These are phyloP conservation scores for Monosporascus sp. DNA, from an alignment of 2,329 filamentous ascomycete genomes.

Conservation along the genomic window DNA sequence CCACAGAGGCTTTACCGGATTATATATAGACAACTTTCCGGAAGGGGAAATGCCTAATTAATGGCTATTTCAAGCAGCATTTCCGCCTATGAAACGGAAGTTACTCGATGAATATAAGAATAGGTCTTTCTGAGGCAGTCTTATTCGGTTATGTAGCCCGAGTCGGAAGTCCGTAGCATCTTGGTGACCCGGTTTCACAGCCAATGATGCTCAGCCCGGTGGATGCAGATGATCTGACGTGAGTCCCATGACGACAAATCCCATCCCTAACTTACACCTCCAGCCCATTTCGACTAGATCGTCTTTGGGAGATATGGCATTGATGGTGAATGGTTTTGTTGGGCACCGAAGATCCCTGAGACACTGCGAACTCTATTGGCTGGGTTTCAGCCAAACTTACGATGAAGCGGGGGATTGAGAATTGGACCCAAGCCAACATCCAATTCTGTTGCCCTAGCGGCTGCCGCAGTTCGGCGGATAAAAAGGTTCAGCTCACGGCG, in stretches of 20 bases:
- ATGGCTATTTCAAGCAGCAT: too few species aligned
- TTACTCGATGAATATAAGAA: too few species aligned
- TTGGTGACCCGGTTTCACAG: too few species aligned
- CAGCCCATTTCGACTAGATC: too few species aligned
- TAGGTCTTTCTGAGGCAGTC: too few species aligned
- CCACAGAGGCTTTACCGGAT: too few species aligned
- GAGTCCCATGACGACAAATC: neutral
- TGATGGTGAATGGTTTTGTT: neutral
- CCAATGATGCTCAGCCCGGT: too few species aligned
- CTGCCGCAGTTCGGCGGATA: neutral
- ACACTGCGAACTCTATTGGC: neutral
- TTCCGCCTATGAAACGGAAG: too few species aligned
- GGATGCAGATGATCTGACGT: neutral
- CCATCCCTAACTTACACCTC: neutral
- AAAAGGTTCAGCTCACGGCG: neutral
- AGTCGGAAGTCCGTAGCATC: too few species aligned
- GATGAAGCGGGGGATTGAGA: neutral
- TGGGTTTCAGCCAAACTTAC: neutral
- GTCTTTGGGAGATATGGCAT: neutral
- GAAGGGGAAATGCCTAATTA: too few species aligned
- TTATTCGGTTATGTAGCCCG: too few species aligned
- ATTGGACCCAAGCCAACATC: neutral
- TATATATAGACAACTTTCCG: too few species aligned
- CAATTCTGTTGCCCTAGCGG: neutral
- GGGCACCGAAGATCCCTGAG: neutral